These are phyloP conservation scores for Marvania coccoides DNA, from an alignment of 139 green algal genomes.

Conservation along the genomic window DNA sequence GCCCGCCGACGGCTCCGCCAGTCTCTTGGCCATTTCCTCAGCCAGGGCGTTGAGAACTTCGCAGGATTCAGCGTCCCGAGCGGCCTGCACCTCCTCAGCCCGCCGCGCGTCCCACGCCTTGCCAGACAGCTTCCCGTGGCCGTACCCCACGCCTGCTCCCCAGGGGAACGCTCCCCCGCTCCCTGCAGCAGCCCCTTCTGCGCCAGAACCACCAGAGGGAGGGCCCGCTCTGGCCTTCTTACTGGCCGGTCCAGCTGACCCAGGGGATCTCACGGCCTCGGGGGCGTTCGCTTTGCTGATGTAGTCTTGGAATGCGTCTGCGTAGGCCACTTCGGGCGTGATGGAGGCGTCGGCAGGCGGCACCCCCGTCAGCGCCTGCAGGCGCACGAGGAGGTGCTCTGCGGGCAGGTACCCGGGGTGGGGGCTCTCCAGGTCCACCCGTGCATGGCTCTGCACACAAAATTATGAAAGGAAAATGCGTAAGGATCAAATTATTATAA, in stretches of 20 bases:
- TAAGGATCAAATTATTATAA: neutral
- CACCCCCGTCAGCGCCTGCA: slow-evolving; percentile 53
- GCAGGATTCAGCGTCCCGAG: slow-evolving; percentile 54
- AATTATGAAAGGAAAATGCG: neutral
- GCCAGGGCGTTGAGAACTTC: slow-evolving; percentile 33
- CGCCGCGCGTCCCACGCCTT: slow-evolving; percentile 52
- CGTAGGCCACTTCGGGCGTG: neutral
- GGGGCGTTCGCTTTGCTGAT: neutral
- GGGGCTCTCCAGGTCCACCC: slow-evolving; percentile 49
- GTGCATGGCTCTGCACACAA: slow-evolving; percentile 6
- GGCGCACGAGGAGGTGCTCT: slow-evolving; percentile 43
- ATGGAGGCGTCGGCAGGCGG: neutral
- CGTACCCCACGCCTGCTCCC: slow-evolving; percentile 56
- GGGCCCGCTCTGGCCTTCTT: neutral
- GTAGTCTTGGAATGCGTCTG: too few relatives aligned
- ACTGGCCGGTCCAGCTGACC: neutral
- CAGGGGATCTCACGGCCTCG: too few relatives aligned
- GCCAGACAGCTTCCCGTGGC: slow-evolving; percentile 13
- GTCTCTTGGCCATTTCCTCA: slow-evolving; percentile 14
- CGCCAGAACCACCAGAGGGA: neutral
- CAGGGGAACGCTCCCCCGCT: slow-evolving; percentile 10
- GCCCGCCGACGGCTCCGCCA: slow-evolving; percentile 3
- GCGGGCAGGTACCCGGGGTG: slow-evolving; percentile 34
- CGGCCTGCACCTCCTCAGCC: slow-evolving; percentile 45
- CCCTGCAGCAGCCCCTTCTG: neutral